Conservation (phyloP, 1,139 yeast species). For the Scheffersomyces lignicola region DNA sequence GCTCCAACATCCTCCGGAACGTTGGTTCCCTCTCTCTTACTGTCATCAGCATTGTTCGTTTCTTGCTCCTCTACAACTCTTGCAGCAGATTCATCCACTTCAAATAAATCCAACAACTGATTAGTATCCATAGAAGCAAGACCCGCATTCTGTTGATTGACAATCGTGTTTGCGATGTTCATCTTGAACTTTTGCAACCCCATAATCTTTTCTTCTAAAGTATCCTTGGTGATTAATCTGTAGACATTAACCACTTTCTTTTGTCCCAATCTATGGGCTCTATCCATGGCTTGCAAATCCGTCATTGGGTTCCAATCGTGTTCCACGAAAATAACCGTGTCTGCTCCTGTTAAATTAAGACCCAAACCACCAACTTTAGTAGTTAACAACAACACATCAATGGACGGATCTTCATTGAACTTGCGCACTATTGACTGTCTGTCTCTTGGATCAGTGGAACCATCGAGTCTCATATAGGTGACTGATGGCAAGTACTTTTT, state of each 20-base stretch:
- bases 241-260: slow-evolving; percentile 96
- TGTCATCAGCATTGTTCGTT: slow-evolving; percentile 22
- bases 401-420: slow-evolving; percentile 95
- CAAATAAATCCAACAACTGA: slow-evolving; percentile 87
- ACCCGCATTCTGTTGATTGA: slow-evolving; percentile 95
- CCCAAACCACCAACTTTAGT: slow-evolving; percentile 99
- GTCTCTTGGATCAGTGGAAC: slow-evolving; percentile 89
- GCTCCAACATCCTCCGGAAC: slow-evolving; percentile 53
- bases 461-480: slow-evolving; percentile 93
- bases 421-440: slow-evolving; percentile 90
- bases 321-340: slow-evolving; percentile 96
- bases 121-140: slow-evolving; percentile 95
- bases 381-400: slow-evolving; percentile 86
- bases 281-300: slow-evolving; percentile 98
- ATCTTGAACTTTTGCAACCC: slow-evolving; percentile 96
- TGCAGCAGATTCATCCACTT: slow-evolving; percentile 60
- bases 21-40: slow-evolving; percentile 26
- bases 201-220: slow-evolving; percentile 97
- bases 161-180: slow-evolving; percentile 95
- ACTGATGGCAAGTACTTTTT: slow-evolving; percentile 86
- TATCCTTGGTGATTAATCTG: slow-evolving; percentile 85
- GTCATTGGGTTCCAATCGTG: slow-evolving; percentile 99
- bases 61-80: slow-evolving; percentile 34
- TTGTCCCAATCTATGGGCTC: slow-evolving; percentile 98
- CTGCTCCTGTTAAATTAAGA: slow-evolving; percentile 95